Evolutionary conservation across 2,329 filamentous ascomycete species (phyloP).

Genomic region (Thielaviopsis euricoi): DNA sequence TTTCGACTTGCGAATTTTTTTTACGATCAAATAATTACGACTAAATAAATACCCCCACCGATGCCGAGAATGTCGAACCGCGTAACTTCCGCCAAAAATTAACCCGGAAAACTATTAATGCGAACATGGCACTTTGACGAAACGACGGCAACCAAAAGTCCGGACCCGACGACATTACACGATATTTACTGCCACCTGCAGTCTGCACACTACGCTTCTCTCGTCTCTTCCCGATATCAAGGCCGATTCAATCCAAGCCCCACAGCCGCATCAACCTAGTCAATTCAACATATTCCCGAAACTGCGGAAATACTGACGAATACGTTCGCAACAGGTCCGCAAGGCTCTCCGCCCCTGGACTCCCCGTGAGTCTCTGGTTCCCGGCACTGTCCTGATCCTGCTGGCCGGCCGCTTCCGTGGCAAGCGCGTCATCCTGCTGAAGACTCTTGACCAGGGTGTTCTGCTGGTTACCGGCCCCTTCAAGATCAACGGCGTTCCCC

Average conservation of each 20-base stretch:
- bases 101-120: too few relatives aligned
- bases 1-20: too few relatives aligned
- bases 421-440: conserved; percentile 98
- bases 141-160: too few relatives aligned
- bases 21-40: too few relatives aligned
- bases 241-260: not conserved
- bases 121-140: too few relatives aligned
- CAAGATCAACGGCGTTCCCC: conserved; percentile 99
- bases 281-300: not conserved
- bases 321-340: conserved; percentile 51
- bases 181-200: too few relatives aligned
- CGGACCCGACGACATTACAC: too few relatives aligned
- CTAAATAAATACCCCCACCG: too few relatives aligned
- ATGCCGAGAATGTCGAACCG: too few relatives aligned
- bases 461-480: conserved; percentile 98
- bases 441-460: conserved; percentile 91
- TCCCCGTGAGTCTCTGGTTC: conserved; percentile 76
- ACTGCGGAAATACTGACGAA: conserved; percentile 9
- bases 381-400: conserved; percentile 94
- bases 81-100: too few relatives aligned
- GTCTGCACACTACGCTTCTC: too few relatives aligned
- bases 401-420: conserved; percentile 98
- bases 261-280: not conserved
- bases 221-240: not conserved
- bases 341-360: conserved; percentile 81